These are phyloP conservation scores for Athelia psychrophila DNA, from an alignment of 1,284 basidiomycete genomes.

Conservation along the genomic window DNA sequence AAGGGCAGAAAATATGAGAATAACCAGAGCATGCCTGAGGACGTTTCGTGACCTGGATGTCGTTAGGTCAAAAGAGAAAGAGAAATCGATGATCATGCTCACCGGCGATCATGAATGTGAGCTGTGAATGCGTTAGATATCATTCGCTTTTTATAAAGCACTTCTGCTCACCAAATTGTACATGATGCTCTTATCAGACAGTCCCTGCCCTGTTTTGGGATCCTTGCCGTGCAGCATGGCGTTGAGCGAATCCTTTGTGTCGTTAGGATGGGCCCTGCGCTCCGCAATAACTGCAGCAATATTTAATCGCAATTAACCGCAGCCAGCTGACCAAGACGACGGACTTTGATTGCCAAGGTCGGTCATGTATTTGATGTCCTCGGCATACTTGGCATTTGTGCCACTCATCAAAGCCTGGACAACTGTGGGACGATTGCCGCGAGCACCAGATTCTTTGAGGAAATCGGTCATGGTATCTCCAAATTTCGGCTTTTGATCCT, in stretches of 20 bases:
- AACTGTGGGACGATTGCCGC: constrained; percentile 33
- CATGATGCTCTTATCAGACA: constrained; percentile 43
- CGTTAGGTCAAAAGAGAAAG: not conserved
- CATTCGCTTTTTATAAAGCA: not conserved
- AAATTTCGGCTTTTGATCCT: constrained; percentile 38
- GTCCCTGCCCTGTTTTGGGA: constrained; percentile 40
- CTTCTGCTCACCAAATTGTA: constrained; percentile 34
- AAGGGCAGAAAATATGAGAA: too few species aligned
- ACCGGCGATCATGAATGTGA: constrained; percentile 42
- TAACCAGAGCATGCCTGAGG: constrained; percentile 28
- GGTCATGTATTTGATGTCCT: constrained; percentile 37
- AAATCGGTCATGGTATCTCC: constrained; percentile 43
- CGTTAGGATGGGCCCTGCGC: constrained; percentile 32
- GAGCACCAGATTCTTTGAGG: constrained; percentile 34
- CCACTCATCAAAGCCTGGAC: constrained; percentile 32
- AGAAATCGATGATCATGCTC: not conserved
- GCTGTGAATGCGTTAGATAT: constrained; percentile 12
- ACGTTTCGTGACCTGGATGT: constrained; percentile 44
- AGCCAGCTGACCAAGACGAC: constrained; percentile 10
- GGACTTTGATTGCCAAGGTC: constrained; percentile 36
- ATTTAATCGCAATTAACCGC: constrained; percentile 1
- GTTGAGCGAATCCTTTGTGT: constrained; percentile 43
- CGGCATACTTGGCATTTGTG: constrained; percentile 35
- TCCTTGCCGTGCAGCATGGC: constrained; percentile 47
- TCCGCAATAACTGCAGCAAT: constrained; percentile 32